Conservation (phyloP, 495 filamentous ascomycete genomes). For the Aspergillus homomorphus region DNA sequence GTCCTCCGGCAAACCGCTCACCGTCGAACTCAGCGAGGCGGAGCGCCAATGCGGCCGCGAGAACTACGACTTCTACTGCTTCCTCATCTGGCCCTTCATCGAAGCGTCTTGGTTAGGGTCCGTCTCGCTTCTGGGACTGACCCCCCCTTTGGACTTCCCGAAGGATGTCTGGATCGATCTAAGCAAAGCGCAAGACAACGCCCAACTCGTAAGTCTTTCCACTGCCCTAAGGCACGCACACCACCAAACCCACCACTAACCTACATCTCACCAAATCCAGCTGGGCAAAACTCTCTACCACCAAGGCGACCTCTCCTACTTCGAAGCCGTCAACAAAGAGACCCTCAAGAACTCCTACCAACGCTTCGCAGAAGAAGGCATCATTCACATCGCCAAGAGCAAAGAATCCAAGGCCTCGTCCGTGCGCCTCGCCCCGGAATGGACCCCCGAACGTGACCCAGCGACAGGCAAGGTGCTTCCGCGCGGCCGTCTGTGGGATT, state of each 20-base stretch:
- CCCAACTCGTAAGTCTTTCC: constrained; percentile 64
- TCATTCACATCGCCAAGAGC: constrained; percentile 67
- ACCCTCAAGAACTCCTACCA: constrained; percentile 89
- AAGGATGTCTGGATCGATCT: constrained; percentile 73
- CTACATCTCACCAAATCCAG: constrained; percentile 37
- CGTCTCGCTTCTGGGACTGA: constrained; percentile 79
- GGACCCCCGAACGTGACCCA: constrained; percentile 67
- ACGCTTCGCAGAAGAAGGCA: constrained; percentile 87
- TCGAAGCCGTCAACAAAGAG: constrained; percentile 97
- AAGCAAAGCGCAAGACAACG: constrained; percentile 73
- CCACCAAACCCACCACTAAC: too few relatives aligned
- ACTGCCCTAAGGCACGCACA: too few relatives aligned
- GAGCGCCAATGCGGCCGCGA: constrained; percentile 79
- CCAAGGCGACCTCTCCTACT: constrained; percentile 93
- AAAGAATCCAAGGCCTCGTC: constrained; percentile 53
- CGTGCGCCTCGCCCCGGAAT: constrained; percentile 69
- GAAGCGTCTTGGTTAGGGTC: constrained; percentile 89
- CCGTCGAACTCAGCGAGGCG: constrained; percentile 67
- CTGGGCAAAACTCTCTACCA: constrained; percentile 96
- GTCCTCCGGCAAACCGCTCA: constrained; percentile 51
- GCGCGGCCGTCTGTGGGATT: constrained; percentile 79
- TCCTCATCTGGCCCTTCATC: constrained; percentile 96
- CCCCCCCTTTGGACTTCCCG: constrained; percentile 60
- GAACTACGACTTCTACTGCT: constrained; percentile 98
- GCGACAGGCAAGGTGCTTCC: constrained; percentile 59